Evolutionary conservation across 2,329 filamentous ascomycete species (phyloP).

Genomic region (Penicillium griseofulvum): DNA sequence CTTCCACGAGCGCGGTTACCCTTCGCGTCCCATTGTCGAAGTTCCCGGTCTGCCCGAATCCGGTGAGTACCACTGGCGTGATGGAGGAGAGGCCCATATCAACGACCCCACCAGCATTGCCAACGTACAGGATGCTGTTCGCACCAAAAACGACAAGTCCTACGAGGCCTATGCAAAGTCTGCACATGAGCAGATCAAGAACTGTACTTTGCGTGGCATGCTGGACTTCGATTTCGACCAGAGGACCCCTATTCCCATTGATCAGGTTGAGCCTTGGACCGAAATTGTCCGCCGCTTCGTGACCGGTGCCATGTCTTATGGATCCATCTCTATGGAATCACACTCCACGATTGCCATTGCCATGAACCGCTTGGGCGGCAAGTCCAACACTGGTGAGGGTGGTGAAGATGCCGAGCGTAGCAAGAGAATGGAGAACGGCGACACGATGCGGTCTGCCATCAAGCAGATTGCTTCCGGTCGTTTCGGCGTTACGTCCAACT

Average conservation of each 20-base stretch:
- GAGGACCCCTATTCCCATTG: conserved; percentile 78
- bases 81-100: conserved; percentile 90
- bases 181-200: conserved; percentile 94
- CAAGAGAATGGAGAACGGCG: conserved; percentile 80
- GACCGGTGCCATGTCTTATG: conserved; percentile 97
- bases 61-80: conserved; percentile 97
- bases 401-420: conserved; percentile 93
- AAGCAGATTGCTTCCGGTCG: conserved; percentile 96
- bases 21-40: conserved; percentile 71
- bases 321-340: conserved; percentile 97
- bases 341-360: conserved; percentile 93
- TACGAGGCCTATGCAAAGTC: conserved; percentile 94
- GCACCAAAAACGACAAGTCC: conserved; percentile 96
- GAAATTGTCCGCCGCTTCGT: conserved; percentile 96
- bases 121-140: conserved; percentile 94
- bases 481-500: conserved; percentile 93
- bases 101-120: conserved; percentile 94
- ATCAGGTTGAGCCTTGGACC: conserved; percentile 97
- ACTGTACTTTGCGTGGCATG: conserved; percentile 89
- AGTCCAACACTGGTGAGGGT: conserved; percentile 97
- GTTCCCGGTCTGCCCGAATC: conserved; percentile 83
- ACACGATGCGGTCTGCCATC: conserved; percentile 95
- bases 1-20: conserved; percentile 91
- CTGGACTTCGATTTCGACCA: conserved; percentile 96
- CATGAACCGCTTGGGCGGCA: conserved; percentile 94